Conservation (phyloP, 2,329 filamentous ascomycete genomes). For the Neophaeococcomyces aloes region DNA sequence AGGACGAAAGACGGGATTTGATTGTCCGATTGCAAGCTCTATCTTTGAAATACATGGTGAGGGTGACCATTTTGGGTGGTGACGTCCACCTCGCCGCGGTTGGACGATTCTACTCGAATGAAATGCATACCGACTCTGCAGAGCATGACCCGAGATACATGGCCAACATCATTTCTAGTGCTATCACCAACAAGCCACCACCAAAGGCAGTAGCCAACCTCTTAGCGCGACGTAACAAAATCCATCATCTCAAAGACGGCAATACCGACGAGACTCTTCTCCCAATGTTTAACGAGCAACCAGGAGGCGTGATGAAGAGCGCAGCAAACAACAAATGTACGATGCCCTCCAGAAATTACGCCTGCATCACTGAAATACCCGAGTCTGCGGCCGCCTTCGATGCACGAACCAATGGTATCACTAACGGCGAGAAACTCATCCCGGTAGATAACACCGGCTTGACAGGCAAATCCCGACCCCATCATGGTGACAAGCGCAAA, state of each 20-base stretch:
- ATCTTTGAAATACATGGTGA: conserved; percentile 44
- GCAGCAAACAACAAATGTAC: conserved; percentile 69
- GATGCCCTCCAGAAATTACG: conserved; percentile 61
- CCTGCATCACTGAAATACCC: conserved; percentile 48
- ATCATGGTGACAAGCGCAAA: conserved; percentile 38
- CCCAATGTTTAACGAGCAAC: conserved; percentile 52
- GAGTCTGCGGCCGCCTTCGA: conserved; percentile 22
- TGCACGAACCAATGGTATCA: conserved; percentile 14
- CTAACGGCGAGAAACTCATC: conserved; percentile 2
- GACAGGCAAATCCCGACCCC: conserved; percentile 15
- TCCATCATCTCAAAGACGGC: conserved; percentile 49
- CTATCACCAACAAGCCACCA: conserved; percentile 59
- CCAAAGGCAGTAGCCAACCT: conserved; percentile 56
- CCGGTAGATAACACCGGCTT: conserved; percentile 12
- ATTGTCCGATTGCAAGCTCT: conserved; percentile 54
- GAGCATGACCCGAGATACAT: conserved; percentile 54
- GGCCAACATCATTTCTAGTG: conserved; percentile 53
- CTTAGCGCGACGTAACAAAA: conserved; percentile 53
- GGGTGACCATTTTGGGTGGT: conserved; percentile 53
- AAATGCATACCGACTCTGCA: conserved; percentile 44
- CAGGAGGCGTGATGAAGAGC: conserved; percentile 50
- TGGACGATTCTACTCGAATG: conserved; percentile 55
- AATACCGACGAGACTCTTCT: conserved; percentile 56
- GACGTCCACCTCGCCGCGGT: conserved; percentile 55
- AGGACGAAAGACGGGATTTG: conserved; percentile 69